Evolutionary conservation across 164 flowering plant species (phyloP).

Genomic region (Akebia trifoliata): DNA sequence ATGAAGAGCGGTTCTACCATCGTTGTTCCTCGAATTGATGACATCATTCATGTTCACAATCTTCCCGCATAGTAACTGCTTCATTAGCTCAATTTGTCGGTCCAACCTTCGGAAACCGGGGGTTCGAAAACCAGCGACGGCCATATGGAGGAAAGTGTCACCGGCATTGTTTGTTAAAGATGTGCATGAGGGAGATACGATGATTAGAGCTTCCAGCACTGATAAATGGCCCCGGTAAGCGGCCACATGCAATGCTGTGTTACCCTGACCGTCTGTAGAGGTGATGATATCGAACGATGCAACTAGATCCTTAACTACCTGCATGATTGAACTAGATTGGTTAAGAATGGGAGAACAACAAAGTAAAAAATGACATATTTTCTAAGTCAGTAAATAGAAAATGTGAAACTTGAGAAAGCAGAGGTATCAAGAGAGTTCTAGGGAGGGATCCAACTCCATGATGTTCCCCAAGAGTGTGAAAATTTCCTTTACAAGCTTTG

Average conservation of each 20-base stretch:
- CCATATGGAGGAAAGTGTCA: slow-evolving; percentile 79
- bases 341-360: background rate
- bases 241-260: slow-evolving; percentile 74
- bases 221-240: slow-evolving; percentile 62
- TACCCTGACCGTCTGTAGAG: slow-evolving; percentile 66
- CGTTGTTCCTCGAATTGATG: slow-evolving; percentile 55
- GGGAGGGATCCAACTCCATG: too few relatives aligned
- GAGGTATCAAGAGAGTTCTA: too few relatives aligned
- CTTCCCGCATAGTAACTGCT: slow-evolving; percentile 37
- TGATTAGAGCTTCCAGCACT: slow-evolving; percentile 47
- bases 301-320: slow-evolving; percentile 65
- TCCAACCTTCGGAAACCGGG: too few relatives aligned
- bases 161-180: slow-evolving; percentile 49
- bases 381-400: too few relatives aligned
- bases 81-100: slow-evolving; percentile 65
- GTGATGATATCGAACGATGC: slow-evolving; percentile 46
- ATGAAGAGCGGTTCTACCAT: slow-evolving; percentile 83
- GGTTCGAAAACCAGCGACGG: slow-evolving; percentile 81
- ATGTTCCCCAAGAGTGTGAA: too few relatives aligned
- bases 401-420: too few relatives aligned
- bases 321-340: slow-evolving; percentile 13
- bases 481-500: too few relatives aligned
- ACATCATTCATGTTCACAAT: slow-evolving; percentile 38
- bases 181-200: slow-evolving; percentile 39
- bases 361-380: too few relatives aligned